These are phyloP conservation scores for Candida sojae DNA, from an alignment of 1,139 yeast species.

Conservation along the genomic window DNA sequence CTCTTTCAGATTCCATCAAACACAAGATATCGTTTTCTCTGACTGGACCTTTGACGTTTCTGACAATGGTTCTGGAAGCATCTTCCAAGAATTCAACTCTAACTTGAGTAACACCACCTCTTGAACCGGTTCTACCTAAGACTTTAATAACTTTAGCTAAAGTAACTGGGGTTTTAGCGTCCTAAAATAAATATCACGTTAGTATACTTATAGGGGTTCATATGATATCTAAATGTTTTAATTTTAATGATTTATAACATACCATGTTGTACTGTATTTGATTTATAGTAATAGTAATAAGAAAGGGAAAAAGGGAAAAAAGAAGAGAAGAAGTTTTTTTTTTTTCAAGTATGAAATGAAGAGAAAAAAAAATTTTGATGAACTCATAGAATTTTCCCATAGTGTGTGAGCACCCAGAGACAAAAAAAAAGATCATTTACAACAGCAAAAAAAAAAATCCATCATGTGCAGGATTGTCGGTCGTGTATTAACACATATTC, in stretches of 20 bases:
- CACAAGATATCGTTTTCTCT: slow-evolving; percentile 99
- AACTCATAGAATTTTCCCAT: neutral
- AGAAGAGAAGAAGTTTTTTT: neutral
- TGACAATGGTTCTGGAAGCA: slow-evolving; percentile 96
- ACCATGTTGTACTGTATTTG: slow-evolving; percentile 11
- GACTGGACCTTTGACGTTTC: slow-evolving; percentile 99
- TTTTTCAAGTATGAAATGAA: neutral
- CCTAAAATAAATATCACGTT: slow-evolving; percentile 35
- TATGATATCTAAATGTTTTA: neutral
- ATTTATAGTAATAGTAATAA: neutral
- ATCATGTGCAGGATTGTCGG: slow-evolving; percentile 5
- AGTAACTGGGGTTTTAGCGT: slow-evolving; percentile 94
- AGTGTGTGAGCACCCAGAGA: too few relatives aligned
- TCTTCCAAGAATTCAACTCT: slow-evolving; percentile 99
- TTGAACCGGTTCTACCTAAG: slow-evolving; percentile 99
- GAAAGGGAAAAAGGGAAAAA: neutral
- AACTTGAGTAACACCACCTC: slow-evolving; percentile 99
- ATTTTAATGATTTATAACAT: slow-evolving; percentile 7
- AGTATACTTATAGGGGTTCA: neutral
- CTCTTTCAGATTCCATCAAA: slow-evolving; percentile 99
- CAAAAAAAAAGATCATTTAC: slow-evolving; percentile 5
- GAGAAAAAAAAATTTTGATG: slow-evolving; percentile 7
- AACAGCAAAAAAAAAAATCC: slow-evolving; percentile 2
- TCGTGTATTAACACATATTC: neutral
- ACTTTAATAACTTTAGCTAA: slow-evolving; percentile 99